Evolutionary conservation across 2,329 filamentous ascomycete genomes (phyloP).

Genomic region (Exserohilum turcica): DNA sequence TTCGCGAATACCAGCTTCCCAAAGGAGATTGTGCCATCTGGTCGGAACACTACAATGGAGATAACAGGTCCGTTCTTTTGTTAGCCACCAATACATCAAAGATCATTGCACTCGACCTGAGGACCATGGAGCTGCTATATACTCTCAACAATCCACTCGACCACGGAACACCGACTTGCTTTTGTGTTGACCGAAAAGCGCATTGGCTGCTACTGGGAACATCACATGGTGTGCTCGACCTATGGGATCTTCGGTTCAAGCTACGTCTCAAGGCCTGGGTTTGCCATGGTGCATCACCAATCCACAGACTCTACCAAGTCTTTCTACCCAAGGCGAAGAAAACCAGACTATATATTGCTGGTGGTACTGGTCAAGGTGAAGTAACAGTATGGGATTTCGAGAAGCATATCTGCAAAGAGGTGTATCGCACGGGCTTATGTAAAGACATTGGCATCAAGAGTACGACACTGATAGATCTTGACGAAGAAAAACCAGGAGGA

Average conservation of each 20-base stretch:
- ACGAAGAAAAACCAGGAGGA: slow-evolving; percentile 82
- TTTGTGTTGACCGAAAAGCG: slow-evolving; percentile 81
- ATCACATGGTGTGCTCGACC: slow-evolving; percentile 85
- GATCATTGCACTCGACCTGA: slow-evolving; percentile 81
- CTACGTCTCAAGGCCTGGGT: slow-evolving; percentile 88
- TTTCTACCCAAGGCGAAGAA: slow-evolving; percentile 69
- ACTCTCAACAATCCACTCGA: slow-evolving; percentile 84
- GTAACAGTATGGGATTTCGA: slow-evolving; percentile 96
- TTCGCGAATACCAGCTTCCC: slow-evolving; percentile 76
- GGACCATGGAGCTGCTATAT: slow-evolving; percentile 83
- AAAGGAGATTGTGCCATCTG: slow-evolving; percentile 79
- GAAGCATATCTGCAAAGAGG: slow-evolving; percentile 83
- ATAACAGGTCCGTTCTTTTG: slow-evolving; percentile 79
- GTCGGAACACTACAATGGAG: slow-evolving; percentile 88
- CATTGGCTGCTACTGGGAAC: slow-evolving; percentile 94
- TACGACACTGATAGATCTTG: slow-evolving; percentile 79
- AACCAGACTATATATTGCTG: slow-evolving; percentile 85
- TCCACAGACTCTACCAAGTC: slow-evolving; percentile 70
- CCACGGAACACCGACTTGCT: slow-evolving; percentile 89
- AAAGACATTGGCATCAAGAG: slow-evolving; percentile 53
- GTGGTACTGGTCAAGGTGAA: slow-evolving; percentile 84
- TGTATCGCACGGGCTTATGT: slow-evolving; percentile 69
- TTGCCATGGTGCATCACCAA: slow-evolving; percentile 76
- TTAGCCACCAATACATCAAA: slow-evolving; percentile 86
- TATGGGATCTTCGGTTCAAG: slow-evolving; percentile 97